Percentiles rank a stretch among this genome's conserved stretches.
phyloP scores from a whole-genome alignment of 345 rosid species.

The Eucalyptus fibrosa region DNA sequence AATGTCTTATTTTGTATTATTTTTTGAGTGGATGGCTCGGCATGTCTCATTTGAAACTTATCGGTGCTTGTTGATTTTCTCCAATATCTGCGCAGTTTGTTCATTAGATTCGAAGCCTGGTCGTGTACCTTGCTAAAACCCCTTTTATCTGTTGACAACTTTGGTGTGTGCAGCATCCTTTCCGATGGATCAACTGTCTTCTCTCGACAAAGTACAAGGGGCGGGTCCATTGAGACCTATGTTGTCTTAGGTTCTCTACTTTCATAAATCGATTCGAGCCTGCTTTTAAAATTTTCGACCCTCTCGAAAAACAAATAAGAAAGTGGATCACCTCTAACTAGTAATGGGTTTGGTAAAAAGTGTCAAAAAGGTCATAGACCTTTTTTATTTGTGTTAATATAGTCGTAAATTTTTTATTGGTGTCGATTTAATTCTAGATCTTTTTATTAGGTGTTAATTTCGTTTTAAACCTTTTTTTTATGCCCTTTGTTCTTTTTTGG shows the following conservation, averaged over 20 bases:
- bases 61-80: neutral
- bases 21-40: neutral
- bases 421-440: fast-evolving
- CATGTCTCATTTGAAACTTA: neutral
- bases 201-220: no score
- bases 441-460: no score
- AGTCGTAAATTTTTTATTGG: no score
- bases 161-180: neutral
- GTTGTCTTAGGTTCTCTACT: neutral
- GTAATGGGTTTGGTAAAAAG: neutral
- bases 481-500: no score
- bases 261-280: neutral
- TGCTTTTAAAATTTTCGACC: neutral
- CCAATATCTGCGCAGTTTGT: neutral
- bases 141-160: neutral
- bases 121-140: neutral
- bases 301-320: neutral
- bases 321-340: neutral
- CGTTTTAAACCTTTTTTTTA: no score
- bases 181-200: neutral
- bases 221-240: neutral
- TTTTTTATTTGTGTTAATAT: no score
- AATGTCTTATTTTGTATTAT: neutral
- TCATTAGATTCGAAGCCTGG: neutral
- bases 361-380: no score